Base-by-base conservation (phyloP, 768 basidiomycete genomes). In the Xerocomus spinulosus region DNA sequence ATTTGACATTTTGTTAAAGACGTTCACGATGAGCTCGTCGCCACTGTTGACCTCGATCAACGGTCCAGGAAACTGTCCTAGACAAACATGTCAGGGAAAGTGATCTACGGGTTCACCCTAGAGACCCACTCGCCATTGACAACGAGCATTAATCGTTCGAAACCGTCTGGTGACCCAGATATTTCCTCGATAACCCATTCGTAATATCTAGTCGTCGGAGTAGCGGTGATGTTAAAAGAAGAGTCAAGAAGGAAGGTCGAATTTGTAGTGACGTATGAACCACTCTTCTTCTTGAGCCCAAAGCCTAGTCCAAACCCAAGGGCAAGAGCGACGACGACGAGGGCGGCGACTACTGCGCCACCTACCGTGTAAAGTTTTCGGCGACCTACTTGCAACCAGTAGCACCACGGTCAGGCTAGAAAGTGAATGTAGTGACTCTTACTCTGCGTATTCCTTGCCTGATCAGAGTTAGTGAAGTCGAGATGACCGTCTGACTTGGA, bases 101-200 rank as follows among this genome's bases (percentile, higher is more conserved):
- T 14, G 18, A 4, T 28, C 9, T 3, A 9, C 1, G 18, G 8
- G 35, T 21, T 12, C 32, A 15, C 15, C 15, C 32, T 32, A 29
- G 10, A 14, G 23, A 33, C 18, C 9, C 10, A 21, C 53, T 62
- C 46, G 66, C 75, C 71, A 25, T 78, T 78, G 23, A 78, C 75
- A 39, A 76, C 75, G 4, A 76, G 60, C 73, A 77, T 73, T 1
- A 57, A 56, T 36, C 70, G 67, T 37, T 68, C 54, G 28, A 70
- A 61, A 34, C 71, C 76, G 50, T 76, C 73, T 1, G 72, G 74
- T 1, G 73, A 61, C 2, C 71, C 70, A 3, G 49, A 49, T n/a
- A 68, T 58, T 50, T 70, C 58, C 12, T 67, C 62, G 8, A 78
- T 57, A n/a, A 67, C 66, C 66, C 75, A 78, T 36, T 69, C 68